Evolutionary conservation across 352 stramenopile genomes (phyloP).

Genomic region (Peronospora farinosa): DNA sequence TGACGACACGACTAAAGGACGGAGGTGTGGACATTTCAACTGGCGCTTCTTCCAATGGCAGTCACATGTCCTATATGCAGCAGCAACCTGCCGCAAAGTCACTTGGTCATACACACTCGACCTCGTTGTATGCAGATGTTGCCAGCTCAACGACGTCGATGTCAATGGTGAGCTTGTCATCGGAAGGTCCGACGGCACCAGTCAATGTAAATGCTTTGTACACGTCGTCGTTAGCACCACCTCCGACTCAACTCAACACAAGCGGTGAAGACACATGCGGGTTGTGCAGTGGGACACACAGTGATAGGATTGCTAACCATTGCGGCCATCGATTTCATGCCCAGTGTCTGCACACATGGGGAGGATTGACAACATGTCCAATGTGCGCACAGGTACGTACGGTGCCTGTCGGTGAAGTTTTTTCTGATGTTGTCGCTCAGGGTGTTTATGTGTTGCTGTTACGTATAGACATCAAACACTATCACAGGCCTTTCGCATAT

Average conservation of each 20-base stretch:
- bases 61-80: conserved; percentile 30
- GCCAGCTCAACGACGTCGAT: conserved; percentile 28
- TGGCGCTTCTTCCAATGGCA: conserved; percentile 20
- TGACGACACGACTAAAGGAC: conserved; percentile 34
- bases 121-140: conserved; percentile 30
- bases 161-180: conserved; percentile 27
- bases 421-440: conserved; percentile 2
- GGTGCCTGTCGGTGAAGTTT: conserved; percentile 3
- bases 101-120: conserved; percentile 24
- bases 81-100: conserved; percentile 22
- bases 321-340: conserved; percentile 72
- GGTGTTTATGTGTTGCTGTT: conserved; percentile 7
- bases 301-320: conserved; percentile 44
- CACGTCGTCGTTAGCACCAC: conserved; percentile 17
- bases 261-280: conserved; percentile 30
- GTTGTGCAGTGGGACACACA: conserved; percentile 40
- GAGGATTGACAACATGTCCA: conserved; percentile 44
- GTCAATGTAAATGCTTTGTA: conserved; percentile 29
- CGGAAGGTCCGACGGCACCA: conserved; percentile 23
- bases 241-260: conserved; percentile 17
- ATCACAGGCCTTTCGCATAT: conserved; percentile 24
- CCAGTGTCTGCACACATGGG: conserved; percentile 60
- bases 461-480: conserved; percentile 26
- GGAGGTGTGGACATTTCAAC: conserved; percentile 28
- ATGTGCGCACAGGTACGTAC: conserved; percentile 49